A percentile compares a stretch with the other conserved stretches of the same genome.
Conservation (phyloP, 1,284 basidiomycete genomes). For the Pseudozyma tsukubaensis region DNA sequence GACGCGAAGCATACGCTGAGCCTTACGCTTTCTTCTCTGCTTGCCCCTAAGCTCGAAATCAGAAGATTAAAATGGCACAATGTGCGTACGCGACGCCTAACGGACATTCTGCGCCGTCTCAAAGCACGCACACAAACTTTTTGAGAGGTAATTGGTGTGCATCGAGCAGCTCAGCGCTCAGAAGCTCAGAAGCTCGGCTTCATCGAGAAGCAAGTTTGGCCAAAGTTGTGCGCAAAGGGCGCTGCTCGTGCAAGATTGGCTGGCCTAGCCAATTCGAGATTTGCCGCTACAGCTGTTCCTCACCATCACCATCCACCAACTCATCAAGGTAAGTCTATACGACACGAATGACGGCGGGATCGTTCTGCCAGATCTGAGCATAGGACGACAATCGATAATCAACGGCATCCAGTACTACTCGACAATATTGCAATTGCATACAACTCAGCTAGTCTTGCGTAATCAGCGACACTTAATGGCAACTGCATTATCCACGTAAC, state of each 20-base stretch:
- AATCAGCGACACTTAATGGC: too few species aligned
- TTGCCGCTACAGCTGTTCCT: conserved; percentile 17
- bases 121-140: not conserved
- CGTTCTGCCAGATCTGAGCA: conserved; percentile 18
- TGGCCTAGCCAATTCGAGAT: conserved; percentile 29
- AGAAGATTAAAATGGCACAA: not conserved
- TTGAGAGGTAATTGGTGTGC: not conserved
- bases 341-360: conserved; percentile 21
- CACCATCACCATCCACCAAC: conserved; percentile 46
- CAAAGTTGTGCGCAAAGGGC: too few species aligned
- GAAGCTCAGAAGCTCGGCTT: not conserved
- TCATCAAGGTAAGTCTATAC: conserved; percentile 46
- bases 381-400: not conserved
- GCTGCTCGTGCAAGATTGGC: too few species aligned
- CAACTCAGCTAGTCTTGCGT: too few species aligned
- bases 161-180: not conserved
- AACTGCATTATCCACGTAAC: too few species aligned
- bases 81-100: conserved; percentile 1
- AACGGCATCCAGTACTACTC: not conserved
- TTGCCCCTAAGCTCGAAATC: too few species aligned
- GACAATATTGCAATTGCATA: not conserved
- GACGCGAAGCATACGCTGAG: not conserved
- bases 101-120: too few species aligned
- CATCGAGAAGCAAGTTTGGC: not conserved
- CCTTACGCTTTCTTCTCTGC: too few species aligned